phyloP scores from a whole-genome alignment of 2,329 filamentous ascomycete species.

The Biscogniauxia sp. region DNA sequence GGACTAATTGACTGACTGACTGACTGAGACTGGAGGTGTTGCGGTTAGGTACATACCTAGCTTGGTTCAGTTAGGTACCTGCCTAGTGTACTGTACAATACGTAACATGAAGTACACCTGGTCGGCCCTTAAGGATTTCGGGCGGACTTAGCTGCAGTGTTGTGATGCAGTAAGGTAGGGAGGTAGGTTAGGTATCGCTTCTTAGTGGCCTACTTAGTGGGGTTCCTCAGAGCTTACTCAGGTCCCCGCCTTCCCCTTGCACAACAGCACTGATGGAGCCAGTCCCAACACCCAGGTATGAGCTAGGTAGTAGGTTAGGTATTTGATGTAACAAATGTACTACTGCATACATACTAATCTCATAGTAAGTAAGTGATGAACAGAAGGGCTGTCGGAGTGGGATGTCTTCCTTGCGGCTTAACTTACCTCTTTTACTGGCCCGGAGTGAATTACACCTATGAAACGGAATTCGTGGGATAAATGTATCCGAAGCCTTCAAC shows the following conservation, averaged over 20 bases:
- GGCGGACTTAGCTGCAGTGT: constrained; percentile 2
- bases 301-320: too few species aligned
- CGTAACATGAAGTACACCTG: neutral
- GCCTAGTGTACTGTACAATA: constrained; percentile 5
- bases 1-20: neutral
- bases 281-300: too few species aligned
- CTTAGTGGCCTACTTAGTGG: constrained; percentile 5
- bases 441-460: neutral
- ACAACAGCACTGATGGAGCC: constrained; percentile 1
- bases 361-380: too few species aligned
- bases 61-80: constrained; percentile 4
- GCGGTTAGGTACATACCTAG: neutral
- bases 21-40: neutral
- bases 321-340: too few species aligned
- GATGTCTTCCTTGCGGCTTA: neutral
- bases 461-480: neutral
- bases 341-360: too few species aligned
- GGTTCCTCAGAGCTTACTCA: constrained; percentile 33
- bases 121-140: neutral
- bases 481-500: neutral
- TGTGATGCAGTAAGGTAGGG: neutral
- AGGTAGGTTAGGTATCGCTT: too few species aligned
- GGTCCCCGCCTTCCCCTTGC: constrained; percentile 25
- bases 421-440: neutral
- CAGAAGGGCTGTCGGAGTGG: too few species aligned